phyloP scores from a whole-genome alignment of 495 filamentous ascomycete species.

The Diplogelasinospora grovesii region DNA sequence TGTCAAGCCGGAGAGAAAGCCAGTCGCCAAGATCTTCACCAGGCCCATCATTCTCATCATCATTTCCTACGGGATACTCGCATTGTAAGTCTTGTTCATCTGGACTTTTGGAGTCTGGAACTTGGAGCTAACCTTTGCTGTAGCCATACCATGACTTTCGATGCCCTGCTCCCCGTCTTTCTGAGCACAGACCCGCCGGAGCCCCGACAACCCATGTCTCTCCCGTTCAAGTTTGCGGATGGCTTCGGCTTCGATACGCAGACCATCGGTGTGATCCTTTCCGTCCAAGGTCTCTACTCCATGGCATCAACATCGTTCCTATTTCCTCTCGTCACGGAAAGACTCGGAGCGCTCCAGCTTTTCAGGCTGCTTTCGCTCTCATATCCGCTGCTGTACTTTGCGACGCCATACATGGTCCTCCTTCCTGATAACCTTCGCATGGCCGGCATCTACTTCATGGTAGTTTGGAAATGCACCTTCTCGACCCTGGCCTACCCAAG shows the following conservation, averaged over 20 bases:
- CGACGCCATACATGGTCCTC: constrained; percentile 82
- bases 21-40: constrained; percentile 52
- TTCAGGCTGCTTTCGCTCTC: constrained; percentile 72
- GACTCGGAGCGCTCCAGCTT: constrained; percentile 67
- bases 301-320: constrained; percentile 77
- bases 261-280: constrained; percentile 78
- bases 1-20: constrained; percentile 14
- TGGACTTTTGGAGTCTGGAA: not conserved
- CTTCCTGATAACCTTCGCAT: constrained; percentile 65
- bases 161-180: constrained; percentile 88
- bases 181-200: constrained; percentile 64
- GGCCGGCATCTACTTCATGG: constrained; percentile 61
- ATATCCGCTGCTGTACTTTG: constrained; percentile 85
- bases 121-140: constrained; percentile 12
- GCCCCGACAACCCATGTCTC: constrained; percentile 26
- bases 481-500: constrained; percentile 81
- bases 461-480: constrained; percentile 85
- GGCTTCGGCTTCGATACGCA: constrained; percentile 78
- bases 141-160: constrained; percentile 81
- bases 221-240: constrained; percentile 84
- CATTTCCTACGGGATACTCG: constrained; percentile 82
- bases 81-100: constrained; percentile 66
- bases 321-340: constrained; percentile 65
- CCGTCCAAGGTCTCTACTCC: constrained; percentile 84
- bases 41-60: constrained; percentile 77